Evolutionary conservation across 306 rosid species (phyloP), one percentile per base, ranked within the genome.

Genomic region (Castanea sativa): DNA sequence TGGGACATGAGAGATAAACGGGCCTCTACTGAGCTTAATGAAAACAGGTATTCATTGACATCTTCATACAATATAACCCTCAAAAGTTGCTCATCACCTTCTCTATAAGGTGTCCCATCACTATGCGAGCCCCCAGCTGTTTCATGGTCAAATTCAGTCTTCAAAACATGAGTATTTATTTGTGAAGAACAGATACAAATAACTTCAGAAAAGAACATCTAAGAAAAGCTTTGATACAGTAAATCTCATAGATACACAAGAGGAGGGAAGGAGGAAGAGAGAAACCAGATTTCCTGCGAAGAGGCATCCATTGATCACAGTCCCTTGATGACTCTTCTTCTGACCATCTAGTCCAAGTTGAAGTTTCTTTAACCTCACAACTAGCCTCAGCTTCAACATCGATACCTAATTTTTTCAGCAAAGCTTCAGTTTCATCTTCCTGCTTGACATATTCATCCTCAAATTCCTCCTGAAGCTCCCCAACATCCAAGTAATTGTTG

Each of bases 321-420:
- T 94, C 99, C 83, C 97, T 92, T 25, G 77, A 87, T 75, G 88
- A 88, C 87, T 94, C 99, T 86, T 91, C 97, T 85, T 86, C 87
- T 33, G 97, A 90, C 99, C 99, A 94, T 89, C 86, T 90, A 75
- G 73, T 73, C 99, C 99, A 94, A 63, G 97, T 91, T 25, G 91
- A 85, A 60, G 75, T 56, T 60, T 92, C 97, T 67, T 84, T 94
- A 13, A 87, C 89, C 84, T 92, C 99, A 19, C 82, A 83, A 83
- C 71, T 86, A 65, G 87, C 89, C 75, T 86, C 92, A 63, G 86
- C 86, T 77, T 83, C 89, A 61, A 88, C 79, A 82, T 92, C 97
- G 85, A 94, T 90, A 53, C 99, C 98, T 15, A 92, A 85, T 85
- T 87, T 85, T 86, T 91, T 94, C 75, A 94, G 85, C 91, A 94